A percentile compares a stretch with the other conserved stretches of the same genome.
These are phyloP conservation scores for Cadophora sp. DNA, from an alignment of 2,329 filamentous ascomycete species.

Conservation along the genomic window DNA sequence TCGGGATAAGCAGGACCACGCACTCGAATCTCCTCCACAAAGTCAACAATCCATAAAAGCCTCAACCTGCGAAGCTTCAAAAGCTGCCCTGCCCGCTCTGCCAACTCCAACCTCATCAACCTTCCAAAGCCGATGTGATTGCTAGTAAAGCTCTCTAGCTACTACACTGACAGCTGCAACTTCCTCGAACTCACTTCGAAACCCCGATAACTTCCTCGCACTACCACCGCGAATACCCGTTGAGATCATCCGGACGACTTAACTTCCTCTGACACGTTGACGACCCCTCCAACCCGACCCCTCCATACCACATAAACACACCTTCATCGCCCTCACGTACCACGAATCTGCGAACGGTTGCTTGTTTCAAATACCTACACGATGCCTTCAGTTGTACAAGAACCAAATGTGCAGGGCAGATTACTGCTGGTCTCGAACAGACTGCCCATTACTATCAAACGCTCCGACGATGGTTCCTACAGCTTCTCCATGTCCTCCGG, in stretches of 20 bases:
- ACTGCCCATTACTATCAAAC: slow-evolving; percentile 84
- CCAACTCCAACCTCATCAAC: not conserved
- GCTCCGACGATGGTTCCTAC: slow-evolving; percentile 86
- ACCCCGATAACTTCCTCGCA: not conserved
- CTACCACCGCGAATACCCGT: slow-evolving; percentile 24
- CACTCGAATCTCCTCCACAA: not conserved
- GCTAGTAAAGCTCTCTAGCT: slow-evolving; percentile 33
- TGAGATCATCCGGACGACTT: not conserved
- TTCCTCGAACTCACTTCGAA: not conserved
- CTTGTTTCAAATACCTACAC: not conserved
- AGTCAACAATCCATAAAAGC: not conserved
- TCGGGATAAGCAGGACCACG: slow-evolving; percentile 19
- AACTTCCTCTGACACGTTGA: not conserved
- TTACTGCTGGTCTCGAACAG: slow-evolving; percentile 93
- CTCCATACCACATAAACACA: not conserved
- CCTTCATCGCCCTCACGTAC: not conserved
- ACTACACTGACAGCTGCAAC: slow-evolving; percentile 13
- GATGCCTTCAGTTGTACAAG: slow-evolving; percentile 41
- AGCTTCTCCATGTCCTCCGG: slow-evolving; percentile 96
- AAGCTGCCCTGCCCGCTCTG: not conserved
- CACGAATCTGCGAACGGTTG: not conserved
- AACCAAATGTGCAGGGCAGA: slow-evolving; percentile 45
- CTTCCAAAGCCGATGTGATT: slow-evolving; percentile 25
- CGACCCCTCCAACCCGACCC: slow-evolving; percentile 14
- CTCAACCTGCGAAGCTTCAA: not conserved